These are phyloP conservation scores for Diaporthe sp. DNA, from an alignment of 2,329 filamentous ascomycete genomes.

Conservation along the genomic window DNA sequence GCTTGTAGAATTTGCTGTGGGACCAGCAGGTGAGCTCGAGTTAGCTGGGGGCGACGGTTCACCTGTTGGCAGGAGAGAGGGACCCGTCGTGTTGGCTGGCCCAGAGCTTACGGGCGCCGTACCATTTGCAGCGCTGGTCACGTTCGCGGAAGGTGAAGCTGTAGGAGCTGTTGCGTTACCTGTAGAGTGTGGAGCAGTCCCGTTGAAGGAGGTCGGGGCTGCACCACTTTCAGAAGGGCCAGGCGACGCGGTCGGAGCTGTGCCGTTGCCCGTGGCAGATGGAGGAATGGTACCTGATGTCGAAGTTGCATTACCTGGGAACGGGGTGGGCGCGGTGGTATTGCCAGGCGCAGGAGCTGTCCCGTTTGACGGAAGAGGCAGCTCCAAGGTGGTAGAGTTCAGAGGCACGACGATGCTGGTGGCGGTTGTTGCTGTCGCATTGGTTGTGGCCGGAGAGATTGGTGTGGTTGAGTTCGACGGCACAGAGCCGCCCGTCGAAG, in stretches of 20 bases:
- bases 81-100: constrained; percentile 32
- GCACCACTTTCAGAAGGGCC: constrained; percentile 22
- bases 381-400: constrained; percentile 32
- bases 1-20: constrained; percentile 34
- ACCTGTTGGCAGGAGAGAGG: constrained; percentile 26
- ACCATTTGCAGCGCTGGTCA: constrained; percentile 29
- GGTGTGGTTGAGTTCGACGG: background rate
- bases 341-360: constrained; percentile 6
- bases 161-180: constrained; percentile 30
- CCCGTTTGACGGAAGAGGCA: constrained; percentile 36
- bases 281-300: background rate
- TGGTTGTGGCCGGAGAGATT: background rate
- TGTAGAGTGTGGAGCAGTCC: constrained; percentile 22
- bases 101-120: constrained; percentile 28
- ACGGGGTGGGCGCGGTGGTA: background rate
- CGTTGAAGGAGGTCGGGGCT: constrained; percentile 31
- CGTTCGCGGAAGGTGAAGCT: constrained; percentile 30
- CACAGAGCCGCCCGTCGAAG: constrained; percentile 17
- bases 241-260: constrained; percentile 8
- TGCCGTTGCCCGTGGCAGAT: constrained; percentile 29
- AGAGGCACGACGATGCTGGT: constrained; percentile 30
- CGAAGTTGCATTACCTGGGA: constrained; percentile 21
- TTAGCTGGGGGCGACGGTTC: constrained; percentile 12
- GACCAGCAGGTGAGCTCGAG: constrained; percentile 20
- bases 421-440: constrained; percentile 5